phyloP scores from a whole-genome alignment of 441 rosid genomes.

The Mallotus repandus region DNA sequence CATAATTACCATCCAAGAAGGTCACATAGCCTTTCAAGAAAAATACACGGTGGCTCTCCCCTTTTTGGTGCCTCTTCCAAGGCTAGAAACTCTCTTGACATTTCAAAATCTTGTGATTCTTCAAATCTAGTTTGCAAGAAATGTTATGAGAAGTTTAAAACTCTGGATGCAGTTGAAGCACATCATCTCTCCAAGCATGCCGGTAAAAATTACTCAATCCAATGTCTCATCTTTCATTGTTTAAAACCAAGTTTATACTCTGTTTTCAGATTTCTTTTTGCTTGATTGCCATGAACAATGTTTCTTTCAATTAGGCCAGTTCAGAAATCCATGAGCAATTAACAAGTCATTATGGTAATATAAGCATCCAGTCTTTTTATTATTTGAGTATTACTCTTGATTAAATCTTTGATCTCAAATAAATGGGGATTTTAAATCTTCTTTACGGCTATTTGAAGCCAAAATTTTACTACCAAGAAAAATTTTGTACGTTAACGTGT shows the following conservation, averaged over 20 bases:
- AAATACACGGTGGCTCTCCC: constrained; percentile 14
- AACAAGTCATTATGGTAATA: neutral
- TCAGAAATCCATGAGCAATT: neutral
- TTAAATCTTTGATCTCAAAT: neutral
- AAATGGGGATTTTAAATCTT: neutral
- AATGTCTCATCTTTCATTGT: neutral
- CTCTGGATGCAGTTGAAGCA: constrained; percentile 46
- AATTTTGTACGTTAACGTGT: neutral
- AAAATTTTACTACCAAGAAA: neutral
- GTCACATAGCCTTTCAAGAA: constrained; percentile 26
- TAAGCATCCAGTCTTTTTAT: neutral
- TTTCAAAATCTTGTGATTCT: constrained; percentile 24
- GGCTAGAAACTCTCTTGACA: constrained; percentile 22
- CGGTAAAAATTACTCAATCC: constrained; percentile 35
- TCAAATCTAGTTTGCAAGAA: constrained; percentile 39
- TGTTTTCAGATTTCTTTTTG: neutral
- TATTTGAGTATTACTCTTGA: neutral
- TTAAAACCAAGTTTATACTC: no score
- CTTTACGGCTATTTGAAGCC: neutral
- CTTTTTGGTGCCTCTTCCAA: constrained; percentile 12
- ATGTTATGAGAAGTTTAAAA: constrained; percentile 45
- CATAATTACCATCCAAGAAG: constrained; percentile 9
- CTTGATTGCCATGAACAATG: neutral
- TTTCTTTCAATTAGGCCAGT: neutral
- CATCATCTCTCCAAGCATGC: constrained; percentile 60